Evolutionary conservation across 208 protist genomes (phyloP).

Genomic region (Naegleria lovaniensis): DNA sequence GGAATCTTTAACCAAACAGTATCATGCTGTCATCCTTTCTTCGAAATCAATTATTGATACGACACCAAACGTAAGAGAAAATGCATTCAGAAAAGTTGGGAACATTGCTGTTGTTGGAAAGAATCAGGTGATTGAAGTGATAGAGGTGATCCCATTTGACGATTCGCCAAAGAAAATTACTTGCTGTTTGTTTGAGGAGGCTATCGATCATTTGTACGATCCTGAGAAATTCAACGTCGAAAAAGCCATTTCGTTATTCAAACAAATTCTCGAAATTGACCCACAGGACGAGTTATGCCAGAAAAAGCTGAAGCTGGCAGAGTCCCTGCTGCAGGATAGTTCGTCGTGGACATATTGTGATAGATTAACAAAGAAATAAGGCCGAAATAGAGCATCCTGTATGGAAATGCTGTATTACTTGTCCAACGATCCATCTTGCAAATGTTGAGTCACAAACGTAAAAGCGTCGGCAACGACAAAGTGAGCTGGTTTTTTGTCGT

Average conservation of each 20-base stretch:
- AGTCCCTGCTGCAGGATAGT: neutral
- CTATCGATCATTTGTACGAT: neutral
- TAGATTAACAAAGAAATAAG: neutral
- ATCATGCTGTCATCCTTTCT: neutral
- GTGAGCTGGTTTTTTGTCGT: neutral
- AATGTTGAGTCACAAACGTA: neutral
- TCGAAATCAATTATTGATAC: neutral
- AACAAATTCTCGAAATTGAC: neutral
- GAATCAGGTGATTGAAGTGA: neutral
- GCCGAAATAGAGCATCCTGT: neutral
- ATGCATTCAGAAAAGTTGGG: neutral
- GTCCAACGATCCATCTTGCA: neutral
- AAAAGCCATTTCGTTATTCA: neutral
- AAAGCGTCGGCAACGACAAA: neutral
- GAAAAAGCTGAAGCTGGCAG: neutral
- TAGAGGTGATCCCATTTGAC: neutral
- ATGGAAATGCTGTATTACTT: no score
- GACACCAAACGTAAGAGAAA: neutral
- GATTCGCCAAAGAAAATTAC: neutral
- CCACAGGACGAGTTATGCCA: neutral
- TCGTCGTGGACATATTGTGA: neutral
- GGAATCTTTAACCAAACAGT: slow-evolving; percentile 35
- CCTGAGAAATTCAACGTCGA: neutral
- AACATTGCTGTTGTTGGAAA: neutral
- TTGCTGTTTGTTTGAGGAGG: neutral